Evolutionary conservation across 306 rosid species (phyloP).

Genomic region (Cucurbita argyrosperma): DNA sequence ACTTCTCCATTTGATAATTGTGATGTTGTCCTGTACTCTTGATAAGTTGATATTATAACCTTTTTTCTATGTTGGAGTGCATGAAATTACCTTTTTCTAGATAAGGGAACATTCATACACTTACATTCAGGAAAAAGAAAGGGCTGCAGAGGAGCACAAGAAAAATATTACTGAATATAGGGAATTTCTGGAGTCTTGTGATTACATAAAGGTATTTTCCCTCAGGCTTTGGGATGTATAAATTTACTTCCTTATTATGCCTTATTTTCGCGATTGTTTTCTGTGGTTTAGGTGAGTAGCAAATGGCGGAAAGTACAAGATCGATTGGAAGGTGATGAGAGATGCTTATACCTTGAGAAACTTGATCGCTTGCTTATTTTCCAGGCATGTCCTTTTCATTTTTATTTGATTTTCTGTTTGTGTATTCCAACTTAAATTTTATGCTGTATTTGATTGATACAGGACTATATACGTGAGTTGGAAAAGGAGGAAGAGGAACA

Average conservation of each 20-base stretch:
- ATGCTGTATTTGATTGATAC: conserved; percentile 27
- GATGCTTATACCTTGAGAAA: conserved; percentile 81
- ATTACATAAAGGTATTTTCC: conserved; percentile 59
- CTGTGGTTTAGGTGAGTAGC: conserved; percentile 50
- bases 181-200: conserved; percentile 72
- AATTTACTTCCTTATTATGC: conserved; percentile 3
- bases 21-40: not conserved
- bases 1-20: not conserved
- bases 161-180: conserved; percentile 55
- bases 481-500: conserved; percentile 95
- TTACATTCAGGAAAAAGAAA: conserved; percentile 69
- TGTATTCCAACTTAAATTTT: conserved; percentile 6
- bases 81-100: not conserved
- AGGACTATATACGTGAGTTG: conserved; percentile 92
- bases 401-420: conserved; percentile 6
- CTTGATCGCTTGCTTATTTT: conserved; percentile 81
- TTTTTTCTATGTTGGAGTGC: not conserved
- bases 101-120: not conserved
- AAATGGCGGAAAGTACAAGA: conserved; percentile 97
- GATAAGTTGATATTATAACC: not conserved
- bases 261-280: not conserved
- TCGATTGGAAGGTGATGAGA: conserved; percentile 93
- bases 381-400: conserved; percentile 41
- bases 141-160: conserved; percentile 74
- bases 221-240: not conserved